Conservation (phyloP, 495 filamentous ascomycete species). For the Penicillium alfredii region DNA sequence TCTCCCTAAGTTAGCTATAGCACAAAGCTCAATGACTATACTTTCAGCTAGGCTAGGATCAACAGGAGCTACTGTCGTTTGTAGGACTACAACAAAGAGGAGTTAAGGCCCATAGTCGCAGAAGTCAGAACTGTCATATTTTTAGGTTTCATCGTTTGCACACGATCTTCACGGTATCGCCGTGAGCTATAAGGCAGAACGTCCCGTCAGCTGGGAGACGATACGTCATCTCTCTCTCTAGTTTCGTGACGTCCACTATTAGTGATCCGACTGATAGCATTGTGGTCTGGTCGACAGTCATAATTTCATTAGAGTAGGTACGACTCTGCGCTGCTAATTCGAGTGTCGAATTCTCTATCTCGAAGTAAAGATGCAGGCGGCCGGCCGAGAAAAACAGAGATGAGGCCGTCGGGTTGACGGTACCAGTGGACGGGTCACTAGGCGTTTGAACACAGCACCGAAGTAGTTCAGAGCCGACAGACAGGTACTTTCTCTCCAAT, state of each 20-base stretch:
- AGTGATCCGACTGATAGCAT: not conserved
- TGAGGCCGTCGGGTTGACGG: slow-evolving; percentile 1
- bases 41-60: too few relatives aligned
- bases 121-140: too few relatives aligned
- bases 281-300: not conserved
- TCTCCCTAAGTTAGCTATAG: not conserved
- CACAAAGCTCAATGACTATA: not conserved
- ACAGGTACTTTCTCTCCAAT: not conserved
- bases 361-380: slow-evolving; percentile 2
- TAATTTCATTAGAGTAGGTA: too few relatives aligned
- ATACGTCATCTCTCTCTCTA: slow-evolving; percentile 5
- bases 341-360: slow-evolving; percentile 3
- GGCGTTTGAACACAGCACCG: too few relatives aligned
- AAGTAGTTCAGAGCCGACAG: too few relatives aligned
- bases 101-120: too few relatives aligned
- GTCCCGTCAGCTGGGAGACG: slow-evolving; percentile 3
- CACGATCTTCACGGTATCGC: slow-evolving; percentile 1
- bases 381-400: slow-evolving; percentile 2
- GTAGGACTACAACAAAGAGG: too few relatives aligned
- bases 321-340: not conserved
- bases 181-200: slow-evolving; percentile 3
- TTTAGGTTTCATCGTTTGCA: too few relatives aligned
- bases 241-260: slow-evolving; percentile 3
- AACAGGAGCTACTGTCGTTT: too few relatives aligned
- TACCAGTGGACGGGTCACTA: slow-evolving; percentile 2